Evolutionary conservation across 2,329 filamentous ascomycete genomes (phyloP).

Genomic region (Clarireedia homoeocarpa): DNA sequence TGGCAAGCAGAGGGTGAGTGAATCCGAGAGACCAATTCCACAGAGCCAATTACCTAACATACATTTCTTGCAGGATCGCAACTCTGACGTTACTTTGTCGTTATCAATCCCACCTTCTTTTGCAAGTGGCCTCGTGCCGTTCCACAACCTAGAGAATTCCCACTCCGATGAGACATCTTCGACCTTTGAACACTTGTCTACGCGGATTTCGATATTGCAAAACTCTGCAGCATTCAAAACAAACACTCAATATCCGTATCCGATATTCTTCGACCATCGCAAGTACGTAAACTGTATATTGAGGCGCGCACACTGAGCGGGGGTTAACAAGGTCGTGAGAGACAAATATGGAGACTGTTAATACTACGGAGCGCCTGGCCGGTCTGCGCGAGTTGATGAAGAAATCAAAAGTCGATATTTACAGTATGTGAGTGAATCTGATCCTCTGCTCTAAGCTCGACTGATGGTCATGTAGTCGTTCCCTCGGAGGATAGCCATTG

Average conservation of each 20-base stretch:
- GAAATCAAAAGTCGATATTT: conserved; percentile 79
- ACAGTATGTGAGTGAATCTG: conserved; percentile 54
- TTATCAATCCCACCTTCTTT: conserved; percentile 8
- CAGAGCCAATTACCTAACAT: neutral
- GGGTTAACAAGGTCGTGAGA: neutral
- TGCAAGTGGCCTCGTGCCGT: neutral
- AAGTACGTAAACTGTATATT: conserved; percentile 6
- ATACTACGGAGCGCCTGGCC: conserved; percentile 69
- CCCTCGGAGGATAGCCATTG: conserved; percentile 96
- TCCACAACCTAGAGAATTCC: conserved; percentile 6
- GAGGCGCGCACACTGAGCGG: neutral
- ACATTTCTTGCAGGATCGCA: neutral
- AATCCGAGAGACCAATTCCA: too few relatives aligned
- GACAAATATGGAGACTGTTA: conserved; percentile 62
- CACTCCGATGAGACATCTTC: conserved; percentile 22
- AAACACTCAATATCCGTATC: conserved; percentile 19
- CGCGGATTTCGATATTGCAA: conserved; percentile 6
- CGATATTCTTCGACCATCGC: conserved; percentile 17
- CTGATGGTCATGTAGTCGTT: conserved; percentile 56
- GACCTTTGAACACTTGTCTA: conserved; percentile 17
- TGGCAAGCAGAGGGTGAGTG: too few relatives aligned
- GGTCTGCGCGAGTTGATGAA: conserved; percentile 80
- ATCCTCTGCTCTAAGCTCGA: conserved; percentile 9
- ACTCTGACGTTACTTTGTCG: neutral
- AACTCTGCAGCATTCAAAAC: conserved; percentile 8